phyloP scores from a whole-genome alignment of 1,284 basidiomycete species.

The Marasmius oreades region DNA sequence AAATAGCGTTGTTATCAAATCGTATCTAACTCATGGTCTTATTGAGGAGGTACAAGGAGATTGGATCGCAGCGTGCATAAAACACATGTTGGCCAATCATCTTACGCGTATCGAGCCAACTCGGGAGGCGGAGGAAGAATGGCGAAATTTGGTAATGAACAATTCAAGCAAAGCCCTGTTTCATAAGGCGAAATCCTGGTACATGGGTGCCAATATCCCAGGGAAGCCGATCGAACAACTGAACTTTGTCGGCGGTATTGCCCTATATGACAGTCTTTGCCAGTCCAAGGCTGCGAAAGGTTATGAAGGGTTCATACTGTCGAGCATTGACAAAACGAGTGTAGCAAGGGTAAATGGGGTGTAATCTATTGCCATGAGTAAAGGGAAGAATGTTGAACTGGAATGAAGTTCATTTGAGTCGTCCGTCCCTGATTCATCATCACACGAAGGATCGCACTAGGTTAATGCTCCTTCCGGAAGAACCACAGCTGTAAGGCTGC shows the following conservation, averaged over 20 bases:
- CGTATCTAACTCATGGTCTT: neutral
- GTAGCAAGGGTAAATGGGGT: no score
- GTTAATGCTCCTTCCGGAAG: no score
- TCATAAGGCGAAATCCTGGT: slow-evolving; percentile 2
- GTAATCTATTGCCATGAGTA: no score
- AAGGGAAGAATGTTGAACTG: no score
- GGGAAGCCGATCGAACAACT: slow-evolving; percentile 5
- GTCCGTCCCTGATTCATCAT: no score
- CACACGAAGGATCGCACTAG: no score
- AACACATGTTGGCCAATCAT: slow-evolving; percentile 9
- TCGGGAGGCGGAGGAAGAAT: slow-evolving; percentile 8
- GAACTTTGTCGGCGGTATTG: slow-evolving; percentile 3
- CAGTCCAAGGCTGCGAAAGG: no score
- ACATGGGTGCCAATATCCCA: slow-evolving; percentile 7
- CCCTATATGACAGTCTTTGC: neutral
- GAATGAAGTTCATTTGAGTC: no score
- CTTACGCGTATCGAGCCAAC: slow-evolving; percentile 7
- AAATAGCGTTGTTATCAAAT: neutral
- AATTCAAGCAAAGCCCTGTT: neutral
- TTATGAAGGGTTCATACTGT: no score
- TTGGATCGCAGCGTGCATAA: slow-evolving; percentile 11
- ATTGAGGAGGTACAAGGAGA: slow-evolving; percentile 10
- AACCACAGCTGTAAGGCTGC: no score
- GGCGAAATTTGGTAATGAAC: neutral
- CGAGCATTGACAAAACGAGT: no score